These are phyloP conservation scores for Cardamine occulta DNA, from an alignment of 345 rosid genomes.

Conservation along the genomic window DNA sequence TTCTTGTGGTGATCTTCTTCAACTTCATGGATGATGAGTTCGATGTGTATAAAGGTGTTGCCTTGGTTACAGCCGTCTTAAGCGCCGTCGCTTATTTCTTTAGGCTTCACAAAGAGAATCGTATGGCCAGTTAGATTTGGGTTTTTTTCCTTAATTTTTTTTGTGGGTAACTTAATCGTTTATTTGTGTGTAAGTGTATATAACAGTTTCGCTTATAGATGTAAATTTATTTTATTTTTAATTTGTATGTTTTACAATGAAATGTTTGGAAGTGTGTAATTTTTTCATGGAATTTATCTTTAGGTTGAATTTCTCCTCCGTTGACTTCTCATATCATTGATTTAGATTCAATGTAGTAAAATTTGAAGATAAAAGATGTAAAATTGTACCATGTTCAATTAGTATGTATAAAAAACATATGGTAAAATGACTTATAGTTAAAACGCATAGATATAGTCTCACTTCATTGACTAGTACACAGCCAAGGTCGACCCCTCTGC, in stretches of 20 bases:
- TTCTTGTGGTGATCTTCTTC: constrained; percentile 42
- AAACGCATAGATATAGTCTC: neutral
- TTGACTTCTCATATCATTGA: too few relatives aligned
- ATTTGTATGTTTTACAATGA: neutral
- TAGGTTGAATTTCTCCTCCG: neutral
- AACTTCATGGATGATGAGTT: constrained; percentile 38
- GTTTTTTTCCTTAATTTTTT: neutral
- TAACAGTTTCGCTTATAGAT: neutral
- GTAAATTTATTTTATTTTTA: constrained; percentile 11
- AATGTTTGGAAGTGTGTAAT: neutral
- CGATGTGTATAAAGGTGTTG: constrained; percentile 32
- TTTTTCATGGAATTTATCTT: neutral
- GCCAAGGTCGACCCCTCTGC: neutral
- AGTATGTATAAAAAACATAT: too few relatives aligned
- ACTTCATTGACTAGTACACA: neutral
- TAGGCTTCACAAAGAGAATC: constrained; percentile 42
- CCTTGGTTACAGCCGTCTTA: constrained; percentile 31
- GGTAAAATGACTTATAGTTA: too few relatives aligned
- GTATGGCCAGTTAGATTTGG: neutral
- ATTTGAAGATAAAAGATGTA: too few relatives aligned
- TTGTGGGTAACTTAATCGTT: neutral
- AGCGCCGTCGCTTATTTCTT: constrained; percentile 40
- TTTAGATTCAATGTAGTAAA: too few relatives aligned
- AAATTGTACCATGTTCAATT: too few relatives aligned
- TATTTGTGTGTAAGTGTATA: constrained; percentile 5